phyloP scores from a whole-genome alignment of 148 eudicot genomes.

The Cornus suecica region DNA sequence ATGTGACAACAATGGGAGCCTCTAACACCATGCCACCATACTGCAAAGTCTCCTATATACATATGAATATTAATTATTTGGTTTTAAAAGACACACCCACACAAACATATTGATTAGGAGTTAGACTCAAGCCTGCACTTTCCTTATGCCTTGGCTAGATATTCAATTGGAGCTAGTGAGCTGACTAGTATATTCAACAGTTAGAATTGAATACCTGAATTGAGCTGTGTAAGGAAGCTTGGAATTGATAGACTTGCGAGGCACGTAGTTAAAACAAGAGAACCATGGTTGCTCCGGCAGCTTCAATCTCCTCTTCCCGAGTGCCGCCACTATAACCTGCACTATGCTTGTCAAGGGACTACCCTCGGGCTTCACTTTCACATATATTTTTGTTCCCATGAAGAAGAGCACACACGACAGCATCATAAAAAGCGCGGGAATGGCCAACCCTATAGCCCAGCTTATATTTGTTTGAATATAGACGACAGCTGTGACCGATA shows the following conservation, averaged over 20 bases:
- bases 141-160: too few species aligned
- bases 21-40: too few species aligned
- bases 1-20: too few species aligned
- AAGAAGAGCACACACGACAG: constrained; percentile 49
- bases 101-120: too few species aligned
- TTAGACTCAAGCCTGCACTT: too few species aligned
- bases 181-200: too few species aligned
- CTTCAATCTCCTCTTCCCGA: constrained; percentile 51
- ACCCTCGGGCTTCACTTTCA: constrained; percentile 72
- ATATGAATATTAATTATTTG: too few species aligned
- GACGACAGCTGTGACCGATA: constrained; percentile 67
- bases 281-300: constrained; percentile 33
- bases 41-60: too few species aligned
- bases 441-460: constrained; percentile 76
- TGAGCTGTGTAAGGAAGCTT: constrained; percentile 62
- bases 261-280: constrained; percentile 36
- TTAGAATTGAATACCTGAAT: constrained; percentile 53
- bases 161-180: too few species aligned
- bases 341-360: constrained; percentile 57
- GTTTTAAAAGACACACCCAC: too few species aligned
- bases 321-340: constrained; percentile 63
- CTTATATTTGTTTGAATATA: constrained; percentile 72
- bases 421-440: constrained; percentile 70
- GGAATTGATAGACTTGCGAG: constrained; percentile 57
- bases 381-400: constrained; percentile 63